Evolutionary conservation across 2,329 filamentous ascomycete species (phyloP), one percentile per base, ranked within the genome.

Genomic region (Fusarium irregulare): DNA sequence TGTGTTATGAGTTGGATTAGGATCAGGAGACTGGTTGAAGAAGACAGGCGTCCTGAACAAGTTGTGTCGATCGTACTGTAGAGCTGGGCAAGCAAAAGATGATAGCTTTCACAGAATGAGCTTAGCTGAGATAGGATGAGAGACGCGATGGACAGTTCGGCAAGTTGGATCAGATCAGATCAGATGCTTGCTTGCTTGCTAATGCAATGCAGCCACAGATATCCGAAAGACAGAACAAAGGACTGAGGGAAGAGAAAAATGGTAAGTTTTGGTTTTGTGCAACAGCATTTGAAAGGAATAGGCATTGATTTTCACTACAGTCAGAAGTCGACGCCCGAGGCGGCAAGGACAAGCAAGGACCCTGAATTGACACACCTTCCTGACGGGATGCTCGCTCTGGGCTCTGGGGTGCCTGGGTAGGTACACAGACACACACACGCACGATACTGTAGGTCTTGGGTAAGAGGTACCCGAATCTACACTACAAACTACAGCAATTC

Each of bases 321-420:
- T 58, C 41, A n/a, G 48, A 45, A 61, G 56, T 63, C 53, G 25
- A 56, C 55, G 37, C 45, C 41, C 41, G 28, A 64, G 25, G 56
- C 30, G 48, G 48, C 48, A 51, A 51, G 32, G 48, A 51, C 48
- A 37, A 51, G 32, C 23, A 51, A 51, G 61, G 63, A 74, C 72
- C 72, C 72, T 75, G 72, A 73, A 74, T 74, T 75, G 72, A 56
- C 61, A 69, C 67, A 40, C 49, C 44, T 72, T 66, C 68, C 48
- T 74, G 56, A 56, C 63, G 62, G 30, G 32, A 37, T 37, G 32
- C 16, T 37, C 32, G 32, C 60, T 61, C 62, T 56, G 55, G 37
- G 48, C 20, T 51, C 30, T 25, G 28, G 47, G 47, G 16, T 50
- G 21, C 18, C 30, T 50, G 21, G 30, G 48, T 47, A 47, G 30